phyloP scores from a whole-genome alignment of 2,329 filamentous ascomycete genomes.

The Botryotinia convoluta region DNA sequence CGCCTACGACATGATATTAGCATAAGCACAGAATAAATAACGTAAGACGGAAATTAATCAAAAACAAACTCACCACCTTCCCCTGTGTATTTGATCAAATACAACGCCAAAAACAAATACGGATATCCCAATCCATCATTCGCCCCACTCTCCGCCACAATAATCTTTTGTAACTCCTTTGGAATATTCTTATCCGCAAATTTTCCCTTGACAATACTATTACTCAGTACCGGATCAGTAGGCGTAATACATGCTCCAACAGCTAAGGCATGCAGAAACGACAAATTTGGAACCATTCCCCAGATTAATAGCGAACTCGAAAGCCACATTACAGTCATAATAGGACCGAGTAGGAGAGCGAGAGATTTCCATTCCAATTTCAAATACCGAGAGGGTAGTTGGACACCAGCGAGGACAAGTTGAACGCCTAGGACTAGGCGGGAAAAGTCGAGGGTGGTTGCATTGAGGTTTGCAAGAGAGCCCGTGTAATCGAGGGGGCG shows the following conservation, averaged over 20 bases:
- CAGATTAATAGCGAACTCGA: constrained; percentile 76
- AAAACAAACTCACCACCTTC: constrained; percentile 49
- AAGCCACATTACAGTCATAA: constrained; percentile 87
- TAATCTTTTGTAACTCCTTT: constrained; percentile 74
- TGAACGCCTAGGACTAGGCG: constrained; percentile 87
- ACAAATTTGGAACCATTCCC: constrained; percentile 67
- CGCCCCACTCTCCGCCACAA: constrained; percentile 76
- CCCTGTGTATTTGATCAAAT: constrained; percentile 74
- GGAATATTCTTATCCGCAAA: constrained; percentile 92
- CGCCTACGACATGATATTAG: constrained; percentile 1
- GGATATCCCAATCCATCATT: constrained; percentile 87
- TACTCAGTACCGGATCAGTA: constrained; percentile 83
- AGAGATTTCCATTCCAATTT: constrained; percentile 75
- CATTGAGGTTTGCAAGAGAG: constrained; percentile 57
- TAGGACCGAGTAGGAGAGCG: constrained; percentile 71
- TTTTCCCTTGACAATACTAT: constrained; percentile 88
- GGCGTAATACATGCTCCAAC: constrained; percentile 87
- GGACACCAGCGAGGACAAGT: constrained; percentile 82
- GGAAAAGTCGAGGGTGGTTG: constrained; percentile 79
- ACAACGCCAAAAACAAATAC: constrained; percentile 81
- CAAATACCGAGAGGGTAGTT: constrained; percentile 81
- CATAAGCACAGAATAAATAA: background rate
- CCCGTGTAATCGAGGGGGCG: constrained; percentile 72
- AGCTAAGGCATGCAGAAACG: constrained; percentile 74
- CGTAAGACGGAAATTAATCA: no score